These are phyloP conservation scores for Euryodendron excelsum DNA, from an alignment of 148 eudicot species.

Conservation along the genomic window DNA sequence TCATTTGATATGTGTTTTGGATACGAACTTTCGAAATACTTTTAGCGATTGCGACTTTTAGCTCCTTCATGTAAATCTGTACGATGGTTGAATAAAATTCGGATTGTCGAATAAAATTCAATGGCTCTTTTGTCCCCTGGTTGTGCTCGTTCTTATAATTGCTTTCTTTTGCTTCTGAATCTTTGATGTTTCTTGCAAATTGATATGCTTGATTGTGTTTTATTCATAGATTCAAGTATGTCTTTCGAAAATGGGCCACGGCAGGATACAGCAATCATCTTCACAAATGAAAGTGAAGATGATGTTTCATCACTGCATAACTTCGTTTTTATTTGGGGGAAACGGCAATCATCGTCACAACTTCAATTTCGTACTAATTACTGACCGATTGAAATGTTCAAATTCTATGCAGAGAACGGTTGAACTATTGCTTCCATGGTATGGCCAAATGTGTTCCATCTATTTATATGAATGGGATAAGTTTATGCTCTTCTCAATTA, in stretches of 20 bases:
- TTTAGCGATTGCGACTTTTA: too few relatives aligned
- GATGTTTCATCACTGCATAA: too few relatives aligned
- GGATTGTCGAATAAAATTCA: neutral
- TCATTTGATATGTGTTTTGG: neutral
- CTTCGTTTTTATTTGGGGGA: too few relatives aligned
- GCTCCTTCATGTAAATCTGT: too few relatives aligned
- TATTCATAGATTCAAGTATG: neutral
- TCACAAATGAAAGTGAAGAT: too few relatives aligned
- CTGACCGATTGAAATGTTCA: neutral
- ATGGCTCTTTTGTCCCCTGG: neutral
- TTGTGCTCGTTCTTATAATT: neutral
- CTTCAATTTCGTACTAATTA: neutral
- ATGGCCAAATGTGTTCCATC: neutral
- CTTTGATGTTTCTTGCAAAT: neutral
- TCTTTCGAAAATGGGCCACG: neutral
- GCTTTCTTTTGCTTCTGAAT: neutral
- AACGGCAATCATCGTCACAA: too few relatives aligned
- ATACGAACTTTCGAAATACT: neutral
- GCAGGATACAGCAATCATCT: neutral
- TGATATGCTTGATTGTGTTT: neutral
- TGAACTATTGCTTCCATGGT: neutral
- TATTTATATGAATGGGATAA: neutral
- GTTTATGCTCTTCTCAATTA: too few relatives aligned
- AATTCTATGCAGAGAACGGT: neutral
- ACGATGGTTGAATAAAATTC: neutral